Evolutionary conservation across 2,329 filamentous ascomycete species (phyloP).

Genomic region (Nigrospora osmanthi): DNA sequence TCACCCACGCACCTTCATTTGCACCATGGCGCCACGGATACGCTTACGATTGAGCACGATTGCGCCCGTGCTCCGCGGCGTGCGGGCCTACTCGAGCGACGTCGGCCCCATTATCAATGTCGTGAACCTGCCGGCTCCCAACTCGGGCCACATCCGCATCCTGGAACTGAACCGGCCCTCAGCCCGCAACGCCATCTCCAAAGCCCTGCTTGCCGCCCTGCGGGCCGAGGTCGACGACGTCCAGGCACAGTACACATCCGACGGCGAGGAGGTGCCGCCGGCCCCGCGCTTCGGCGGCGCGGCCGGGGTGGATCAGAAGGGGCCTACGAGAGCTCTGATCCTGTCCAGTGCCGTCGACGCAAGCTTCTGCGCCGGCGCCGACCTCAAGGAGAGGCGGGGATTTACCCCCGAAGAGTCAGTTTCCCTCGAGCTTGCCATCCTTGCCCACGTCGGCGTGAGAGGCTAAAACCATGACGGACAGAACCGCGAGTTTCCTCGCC

Average conservation of each 20-base stretch:
- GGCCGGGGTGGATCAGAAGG: slow-evolving; percentile 34
- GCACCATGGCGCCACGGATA: slow-evolving; percentile 18
- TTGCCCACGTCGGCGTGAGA: background rate
- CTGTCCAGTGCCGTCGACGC: slow-evolving; percentile 78
- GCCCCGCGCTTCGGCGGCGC: slow-evolving; percentile 34
- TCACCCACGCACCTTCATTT: background rate
- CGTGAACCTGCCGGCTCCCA: slow-evolving; percentile 67
- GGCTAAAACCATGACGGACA: slow-evolving; percentile 25
- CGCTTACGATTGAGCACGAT: slow-evolving; percentile 9
- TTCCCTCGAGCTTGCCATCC: background rate
- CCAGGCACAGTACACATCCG: slow-evolving; percentile 49
- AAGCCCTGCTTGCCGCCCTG: slow-evolving; percentile 64
- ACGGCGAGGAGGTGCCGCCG: slow-evolving; percentile 42
- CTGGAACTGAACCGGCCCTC: slow-evolving; percentile 79
- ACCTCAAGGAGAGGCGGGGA: slow-evolving; percentile 77
- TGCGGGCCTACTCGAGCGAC: slow-evolving; percentile 32
- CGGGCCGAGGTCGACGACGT: slow-evolving; percentile 66
- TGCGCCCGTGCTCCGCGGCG: slow-evolving; percentile 8
- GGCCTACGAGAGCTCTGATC: slow-evolving; percentile 71
- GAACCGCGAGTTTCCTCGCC: slow-evolving; percentile 71
- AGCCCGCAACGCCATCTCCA: slow-evolving; percentile 87
- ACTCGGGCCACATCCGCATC: slow-evolving; percentile 77
- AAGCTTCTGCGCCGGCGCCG: slow-evolving; percentile 89
- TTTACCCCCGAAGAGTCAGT: slow-evolving; percentile 73
- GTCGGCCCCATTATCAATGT: slow-evolving; percentile 55